Percentiles rank a stretch among this genome's conserved stretches.
Evolutionary conservation across 2,329 filamentous ascomycete genomes (phyloP).

Genomic region (Pezicula rhizophila): DNA sequence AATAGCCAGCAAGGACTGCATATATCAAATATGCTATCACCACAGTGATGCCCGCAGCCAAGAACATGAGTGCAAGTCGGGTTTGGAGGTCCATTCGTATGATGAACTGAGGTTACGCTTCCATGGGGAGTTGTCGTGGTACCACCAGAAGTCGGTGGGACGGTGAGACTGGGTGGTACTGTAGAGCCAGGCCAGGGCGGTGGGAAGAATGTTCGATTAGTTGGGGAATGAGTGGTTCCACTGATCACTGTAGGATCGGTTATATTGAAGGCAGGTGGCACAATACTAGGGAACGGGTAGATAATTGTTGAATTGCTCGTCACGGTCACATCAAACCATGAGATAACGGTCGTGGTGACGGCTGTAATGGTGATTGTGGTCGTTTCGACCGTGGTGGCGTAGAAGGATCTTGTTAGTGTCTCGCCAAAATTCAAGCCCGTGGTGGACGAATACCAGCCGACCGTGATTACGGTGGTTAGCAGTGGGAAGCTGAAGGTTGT

Average conservation of each 20-base stretch:
- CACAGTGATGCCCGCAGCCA: too few species aligned
- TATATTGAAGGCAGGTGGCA: not conserved
- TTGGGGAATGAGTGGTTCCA: not conserved
- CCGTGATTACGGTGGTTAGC: not conserved
- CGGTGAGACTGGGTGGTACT: not conserved
- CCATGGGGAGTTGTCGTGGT: not conserved
- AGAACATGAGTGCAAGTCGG: too few species aligned
- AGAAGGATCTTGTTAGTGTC: too few species aligned
- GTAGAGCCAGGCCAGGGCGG: not conserved
- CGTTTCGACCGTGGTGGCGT: not conserved
- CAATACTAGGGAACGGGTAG: not conserved
- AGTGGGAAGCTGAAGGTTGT: not conserved
- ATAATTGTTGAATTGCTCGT: not conserved
- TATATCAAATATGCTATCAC: too few species aligned
- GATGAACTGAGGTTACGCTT: too few species aligned
- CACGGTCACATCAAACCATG: not conserved
- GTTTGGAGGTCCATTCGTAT: too few species aligned
- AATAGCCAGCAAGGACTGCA: too few species aligned
- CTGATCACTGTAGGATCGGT: not conserved
- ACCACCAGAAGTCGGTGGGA: not conserved
- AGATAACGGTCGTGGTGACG: not conserved
- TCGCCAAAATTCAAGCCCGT: too few species aligned
- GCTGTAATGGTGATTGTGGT: not conserved
- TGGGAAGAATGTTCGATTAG: not conserved
- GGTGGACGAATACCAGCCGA: not conserved